A percentile compares a stretch with the other conserved stretches of the same genome.
phyloP scores from a whole-genome alignment of 2,329 filamentous ascomycete species.

The Curvularia lunata region DNA sequence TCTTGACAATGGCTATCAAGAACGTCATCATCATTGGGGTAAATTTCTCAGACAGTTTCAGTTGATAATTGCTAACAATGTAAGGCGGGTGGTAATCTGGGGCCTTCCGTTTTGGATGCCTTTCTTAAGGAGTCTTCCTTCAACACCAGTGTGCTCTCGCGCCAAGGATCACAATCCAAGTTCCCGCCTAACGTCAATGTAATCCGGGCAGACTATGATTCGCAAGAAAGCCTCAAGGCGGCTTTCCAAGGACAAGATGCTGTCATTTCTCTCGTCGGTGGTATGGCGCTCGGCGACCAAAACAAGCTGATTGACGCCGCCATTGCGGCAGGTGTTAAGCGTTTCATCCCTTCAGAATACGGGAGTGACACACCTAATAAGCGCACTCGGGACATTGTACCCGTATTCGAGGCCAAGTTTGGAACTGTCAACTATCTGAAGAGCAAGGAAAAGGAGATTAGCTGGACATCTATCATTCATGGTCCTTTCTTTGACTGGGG shows the following conservation, averaged over 20 bases:
- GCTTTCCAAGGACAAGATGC: conserved; percentile 65
- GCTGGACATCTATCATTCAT: conserved; percentile 60
- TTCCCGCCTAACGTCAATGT: conserved; percentile 53
- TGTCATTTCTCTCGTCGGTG: conserved; percentile 58
- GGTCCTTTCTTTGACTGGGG: conserved; percentile 67
- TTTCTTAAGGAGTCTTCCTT: conserved; percentile 55
- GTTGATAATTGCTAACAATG: conserved; percentile 12
- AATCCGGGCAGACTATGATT: conserved; percentile 56
- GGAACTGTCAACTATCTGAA: conserved; percentile 61
- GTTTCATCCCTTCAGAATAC: conserved; percentile 69
- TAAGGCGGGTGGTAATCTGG: conserved; percentile 52
- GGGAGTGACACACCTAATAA: conserved; percentile 52
- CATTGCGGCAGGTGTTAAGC: conserved; percentile 64
- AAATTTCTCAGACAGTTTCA: conserved; percentile 14
- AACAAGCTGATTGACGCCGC: conserved; percentile 64
- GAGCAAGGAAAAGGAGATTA: conserved; percentile 55
- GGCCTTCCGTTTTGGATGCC: conserved; percentile 50
- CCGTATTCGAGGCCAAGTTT: conserved; percentile 61
- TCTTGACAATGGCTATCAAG: conserved; percentile 45
- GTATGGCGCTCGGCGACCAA: conserved; percentile 53
- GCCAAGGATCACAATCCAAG: conserved; percentile 53
- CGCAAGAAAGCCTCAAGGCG: conserved; percentile 55
- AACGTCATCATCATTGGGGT: conserved; percentile 55
- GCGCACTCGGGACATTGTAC: conserved; percentile 51
- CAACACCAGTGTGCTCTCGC: conserved; percentile 63